Percentiles rank a stretch among this genome's conserved stretches.
Evolutionary conservation across 805 yeast genomes (phyloP).

Genomic region (Myxozyma neotropica): DNA sequence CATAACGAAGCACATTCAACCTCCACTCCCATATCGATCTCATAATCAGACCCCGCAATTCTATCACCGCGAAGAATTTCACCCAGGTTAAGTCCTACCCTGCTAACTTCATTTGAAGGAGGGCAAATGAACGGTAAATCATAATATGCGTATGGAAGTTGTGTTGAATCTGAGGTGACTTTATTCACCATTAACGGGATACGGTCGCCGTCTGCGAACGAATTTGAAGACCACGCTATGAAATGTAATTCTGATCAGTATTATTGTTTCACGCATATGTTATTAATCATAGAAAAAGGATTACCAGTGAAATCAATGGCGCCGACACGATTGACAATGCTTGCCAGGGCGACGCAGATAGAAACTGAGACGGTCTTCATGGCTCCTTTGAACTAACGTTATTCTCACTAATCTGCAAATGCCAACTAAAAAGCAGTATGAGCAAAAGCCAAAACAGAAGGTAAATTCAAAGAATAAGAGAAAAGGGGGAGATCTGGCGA

Average conservation of each 20-base stretch:
- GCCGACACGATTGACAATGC: background rate
- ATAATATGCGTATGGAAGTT: constrained; percentile 74
- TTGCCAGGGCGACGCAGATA: background rate
- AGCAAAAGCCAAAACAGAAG: too few relatives aligned
- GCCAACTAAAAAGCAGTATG: too few relatives aligned
- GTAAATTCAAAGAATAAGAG: too few relatives aligned
- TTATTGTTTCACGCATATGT: too few relatives aligned
- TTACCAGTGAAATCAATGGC: constrained; percentile 4
- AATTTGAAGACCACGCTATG: constrained; percentile 9
- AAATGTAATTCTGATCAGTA: background rate
- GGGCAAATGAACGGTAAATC: constrained; percentile 76
- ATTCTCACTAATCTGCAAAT: too few relatives aligned
- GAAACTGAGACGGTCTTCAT: background rate
- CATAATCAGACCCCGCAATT: constrained; percentile 72
- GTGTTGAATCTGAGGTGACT: constrained; percentile 75
- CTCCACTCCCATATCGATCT: constrained; percentile 65
- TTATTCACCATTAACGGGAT: constrained; percentile 76
- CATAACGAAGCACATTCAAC: constrained; percentile 68
- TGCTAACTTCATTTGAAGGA: constrained; percentile 58
- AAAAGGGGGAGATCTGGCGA: too few relatives aligned
- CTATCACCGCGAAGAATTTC: constrained; percentile 82
- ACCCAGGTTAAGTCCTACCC: constrained; percentile 67
- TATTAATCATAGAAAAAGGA: too few relatives aligned
- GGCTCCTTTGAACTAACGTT: too few relatives aligned
- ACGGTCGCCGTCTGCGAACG: constrained; percentile 55